Conservation (phyloP, 2,329 filamentous ascomycete genomes). For the Teratosphaeria nubilosa region DNA sequence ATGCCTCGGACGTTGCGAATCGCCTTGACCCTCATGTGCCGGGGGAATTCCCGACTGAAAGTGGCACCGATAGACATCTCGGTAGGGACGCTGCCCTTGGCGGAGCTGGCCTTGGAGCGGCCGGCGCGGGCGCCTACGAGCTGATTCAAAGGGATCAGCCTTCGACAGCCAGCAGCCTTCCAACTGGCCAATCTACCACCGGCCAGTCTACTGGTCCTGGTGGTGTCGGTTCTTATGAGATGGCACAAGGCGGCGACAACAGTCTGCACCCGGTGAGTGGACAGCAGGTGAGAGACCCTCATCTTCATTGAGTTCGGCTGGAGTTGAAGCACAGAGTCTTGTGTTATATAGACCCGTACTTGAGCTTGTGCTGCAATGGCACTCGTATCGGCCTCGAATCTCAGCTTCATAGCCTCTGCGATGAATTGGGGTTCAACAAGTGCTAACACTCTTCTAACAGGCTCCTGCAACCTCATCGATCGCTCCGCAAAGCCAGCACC, state of each 20-base stretch:
- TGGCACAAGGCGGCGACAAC: not conserved
- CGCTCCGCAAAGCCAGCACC: slow-evolving; percentile 4
- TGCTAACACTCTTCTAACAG: not conserved
- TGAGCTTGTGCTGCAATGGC: not conserved
- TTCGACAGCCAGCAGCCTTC: not conserved
- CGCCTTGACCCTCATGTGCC: slow-evolving; percentile 27
- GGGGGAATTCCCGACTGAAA: slow-evolving; percentile 21
- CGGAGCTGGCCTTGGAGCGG: slow-evolving; percentile 9
- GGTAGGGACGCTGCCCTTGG: slow-evolving; percentile 15
- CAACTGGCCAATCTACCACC: slow-evolving; percentile 4
- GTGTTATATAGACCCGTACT: not conserved
- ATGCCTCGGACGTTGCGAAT: slow-evolving; percentile 15
- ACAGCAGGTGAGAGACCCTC: not conserved
- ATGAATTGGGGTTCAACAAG: not conserved
- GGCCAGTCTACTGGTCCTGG: slow-evolving; percentile 17
- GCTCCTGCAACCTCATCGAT: not conserved
- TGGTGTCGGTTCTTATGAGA: slow-evolving; percentile 14
- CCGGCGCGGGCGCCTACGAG: slow-evolving; percentile 9
- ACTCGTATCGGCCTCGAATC: not conserved
- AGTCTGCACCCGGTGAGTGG: not conserved
- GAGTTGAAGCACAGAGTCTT: not conserved
- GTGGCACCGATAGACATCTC: slow-evolving; percentile 9
- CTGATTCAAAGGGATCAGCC: not conserved
- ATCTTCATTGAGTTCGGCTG: not conserved
- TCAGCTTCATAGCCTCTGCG: no score